Percentiles rank a stretch among this genome's conserved stretches.
Conservation (phyloP, 2,329 filamentous ascomycete genomes). For the Apiospora kogelbergensis region DNA sequence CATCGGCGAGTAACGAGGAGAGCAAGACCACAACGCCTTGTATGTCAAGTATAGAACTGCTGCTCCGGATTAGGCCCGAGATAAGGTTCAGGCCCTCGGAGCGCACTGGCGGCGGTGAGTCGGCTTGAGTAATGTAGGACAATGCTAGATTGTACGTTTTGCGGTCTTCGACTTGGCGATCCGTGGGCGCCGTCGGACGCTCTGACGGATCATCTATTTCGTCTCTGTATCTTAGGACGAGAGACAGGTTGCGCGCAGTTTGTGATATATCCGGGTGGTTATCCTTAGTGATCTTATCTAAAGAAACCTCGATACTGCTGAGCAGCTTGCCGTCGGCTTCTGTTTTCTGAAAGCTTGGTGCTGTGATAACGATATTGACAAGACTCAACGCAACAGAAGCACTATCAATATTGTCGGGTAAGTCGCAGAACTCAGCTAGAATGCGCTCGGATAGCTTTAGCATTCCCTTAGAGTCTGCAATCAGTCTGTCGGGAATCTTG, state of each 20-base stretch:
- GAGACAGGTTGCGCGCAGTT: slow-evolving; percentile 55
- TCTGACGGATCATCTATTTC: slow-evolving; percentile 48
- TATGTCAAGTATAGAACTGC: slow-evolving; percentile 64
- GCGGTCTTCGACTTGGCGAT: slow-evolving; percentile 57
- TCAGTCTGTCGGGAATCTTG: slow-evolving; percentile 61
- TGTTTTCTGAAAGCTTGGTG: slow-evolving; percentile 54
- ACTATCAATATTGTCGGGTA: slow-evolving; percentile 46
- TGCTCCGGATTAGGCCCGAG: slow-evolving; percentile 53
- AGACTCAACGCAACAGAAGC: slow-evolving; percentile 58
- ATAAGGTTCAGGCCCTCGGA: slow-evolving; percentile 64
- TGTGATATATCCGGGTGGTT: slow-evolving; percentile 43
- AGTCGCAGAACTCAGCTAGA: slow-evolving; percentile 45
- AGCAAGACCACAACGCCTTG: slow-evolving; percentile 63
- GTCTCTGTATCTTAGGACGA: slow-evolving; percentile 57
- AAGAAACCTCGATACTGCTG: slow-evolving; percentile 45
- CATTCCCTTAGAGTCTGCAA: slow-evolving; percentile 63
- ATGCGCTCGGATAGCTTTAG: slow-evolving; percentile 64
- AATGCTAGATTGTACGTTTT: slow-evolving; percentile 63
- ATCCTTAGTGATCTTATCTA: slow-evolving; percentile 43
- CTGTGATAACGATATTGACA: slow-evolving; percentile 59
- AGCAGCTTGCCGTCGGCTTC: slow-evolving; percentile 30
- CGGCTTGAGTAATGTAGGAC: slow-evolving; percentile 60
- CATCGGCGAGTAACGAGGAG: slow-evolving; percentile 62
- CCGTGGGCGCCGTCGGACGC: slow-evolving; percentile 37
- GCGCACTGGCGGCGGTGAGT: slow-evolving; percentile 66